These are phyloP conservation scores for Arthrobotrys iridis DNA, from an alignment of 2,329 filamentous ascomycete species.

Conservation along the genomic window DNA sequence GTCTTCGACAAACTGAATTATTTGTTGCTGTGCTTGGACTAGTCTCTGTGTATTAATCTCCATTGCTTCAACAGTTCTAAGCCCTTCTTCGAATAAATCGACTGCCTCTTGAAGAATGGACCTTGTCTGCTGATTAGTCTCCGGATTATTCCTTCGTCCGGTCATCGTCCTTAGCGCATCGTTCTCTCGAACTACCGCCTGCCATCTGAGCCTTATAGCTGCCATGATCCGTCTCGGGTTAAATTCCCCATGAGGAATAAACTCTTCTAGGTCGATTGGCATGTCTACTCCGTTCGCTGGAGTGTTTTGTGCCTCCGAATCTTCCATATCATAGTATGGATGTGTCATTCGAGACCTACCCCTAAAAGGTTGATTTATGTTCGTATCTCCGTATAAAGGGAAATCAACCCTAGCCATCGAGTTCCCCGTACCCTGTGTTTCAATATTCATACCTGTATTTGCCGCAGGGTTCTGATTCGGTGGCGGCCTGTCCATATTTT, in stretches of 20 bases:
- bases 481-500: not conserved
- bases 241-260: not conserved
- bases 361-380: not conserved
- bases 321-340: not conserved
- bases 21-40: not conserved
- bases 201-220: not conserved
- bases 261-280: not conserved
- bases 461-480: not conserved
- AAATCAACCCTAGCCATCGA: not conserved
- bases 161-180: not conserved
- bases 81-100: not conserved
- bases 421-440: not conserved
- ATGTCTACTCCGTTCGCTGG: not conserved
- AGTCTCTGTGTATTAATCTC: not conserved
- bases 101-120: not conserved
- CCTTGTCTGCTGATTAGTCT: not conserved
- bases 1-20: too few relatives aligned
- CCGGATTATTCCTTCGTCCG: too few relatives aligned
- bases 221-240: not conserved
- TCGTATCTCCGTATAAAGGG: constrained; percentile 4
- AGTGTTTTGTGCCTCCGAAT: not conserved
- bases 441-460: not conserved
- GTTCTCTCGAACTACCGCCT: not conserved
- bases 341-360: not conserved
- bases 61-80: not conserved